Base-by-base conservation (phyloP, 805 yeast species). In the Ogataea sp. region DNA sequence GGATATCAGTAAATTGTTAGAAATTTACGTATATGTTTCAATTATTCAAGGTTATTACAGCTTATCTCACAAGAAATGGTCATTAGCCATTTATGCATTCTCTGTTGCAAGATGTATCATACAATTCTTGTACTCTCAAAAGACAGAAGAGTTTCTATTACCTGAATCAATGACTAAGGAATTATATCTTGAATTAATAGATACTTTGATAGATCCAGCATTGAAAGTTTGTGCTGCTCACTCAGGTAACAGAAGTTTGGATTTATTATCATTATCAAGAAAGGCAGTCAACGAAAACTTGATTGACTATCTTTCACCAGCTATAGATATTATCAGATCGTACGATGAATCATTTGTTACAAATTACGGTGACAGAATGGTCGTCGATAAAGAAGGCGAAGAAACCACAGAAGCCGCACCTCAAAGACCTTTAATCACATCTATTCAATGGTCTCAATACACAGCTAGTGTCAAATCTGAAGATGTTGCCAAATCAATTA, bases 391-490 rank as follows among this genome's bases (percentile, higher is more conserved):
- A 6, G 21, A 16, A n/a, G 21, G 11, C 5, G 29, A 26, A 26
- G 9, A 7, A 26, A 6, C 40, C 50, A 4, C 50, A 52, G 26
- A 28, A 18, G 51, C 52, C n/a, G 35, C 49, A 4, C 43, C 44
- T n/a, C 41, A 34, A 11, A 35, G 38, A 10, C 52, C 45, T 26
- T 34, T 56, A 18, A 47, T 60, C 16, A 50, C 59, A 23, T 52
- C 65, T 11, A 59, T 75, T 28, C 44, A 58, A n/a, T 75, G 81
- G 81, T 62, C 73, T 43, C 58, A 61, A 37, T 74, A 72, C 49
- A 61, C 68, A 9, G 95, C 96, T 0, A 53, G 53, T 6, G 65
- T 89, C 20, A 64, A 69, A 44, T 85, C 85, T 47, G 82, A 85
- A 38, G 87, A 85, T 43, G 67, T 87, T 34, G 84, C 94, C 0